phyloP scores from a whole-genome alignment of 2,329 filamentous ascomycete genomes.

The Penicillium freii region DNA sequence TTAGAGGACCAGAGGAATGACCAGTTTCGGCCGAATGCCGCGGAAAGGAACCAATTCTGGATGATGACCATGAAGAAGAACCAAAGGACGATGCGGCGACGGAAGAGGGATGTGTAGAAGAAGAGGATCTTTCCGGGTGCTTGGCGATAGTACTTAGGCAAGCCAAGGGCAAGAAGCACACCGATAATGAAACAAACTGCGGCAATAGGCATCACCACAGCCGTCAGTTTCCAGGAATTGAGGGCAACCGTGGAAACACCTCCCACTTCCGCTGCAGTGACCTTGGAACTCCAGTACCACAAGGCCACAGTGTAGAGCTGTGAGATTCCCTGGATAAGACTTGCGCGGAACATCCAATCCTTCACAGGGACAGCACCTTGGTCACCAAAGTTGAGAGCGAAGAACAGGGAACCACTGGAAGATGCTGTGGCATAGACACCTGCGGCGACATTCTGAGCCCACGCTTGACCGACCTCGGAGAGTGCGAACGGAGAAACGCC shows the following conservation, averaged over 20 bases:
- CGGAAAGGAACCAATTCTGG: slow-evolving; percentile 66
- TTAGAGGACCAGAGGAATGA: slow-evolving; percentile 59
- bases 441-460: slow-evolving; percentile 61
- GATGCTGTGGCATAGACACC: slow-evolving; percentile 62
- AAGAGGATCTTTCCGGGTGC: slow-evolving; percentile 62
- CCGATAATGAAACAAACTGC: slow-evolving; percentile 57
- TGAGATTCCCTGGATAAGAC: slow-evolving; percentile 64
- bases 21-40: slow-evolving; percentile 67
- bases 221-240: slow-evolving; percentile 48
- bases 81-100: slow-evolving; percentile 65
- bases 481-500: slow-evolving; percentile 57
- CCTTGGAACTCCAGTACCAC: slow-evolving; percentile 63
- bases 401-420: slow-evolving; percentile 63
- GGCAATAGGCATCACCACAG: slow-evolving; percentile 59
- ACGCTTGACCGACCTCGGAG: slow-evolving; percentile 45
- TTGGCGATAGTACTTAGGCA: slow-evolving; percentile 66
- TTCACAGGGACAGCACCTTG: slow-evolving; percentile 62
- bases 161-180: slow-evolving; percentile 54
- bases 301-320: slow-evolving; percentile 63
- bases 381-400: slow-evolving; percentile 65
- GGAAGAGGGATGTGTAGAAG: slow-evolving; percentile 61
- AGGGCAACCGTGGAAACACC: slow-evolving; percentile 36
- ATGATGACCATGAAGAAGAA: slow-evolving; percentile 63
- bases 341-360: slow-evolving; percentile 65
- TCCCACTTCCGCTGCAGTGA: slow-evolving; percentile 44